Conservation (phyloP, 345 rosid species). For the Heritiera littoralis region DNA sequence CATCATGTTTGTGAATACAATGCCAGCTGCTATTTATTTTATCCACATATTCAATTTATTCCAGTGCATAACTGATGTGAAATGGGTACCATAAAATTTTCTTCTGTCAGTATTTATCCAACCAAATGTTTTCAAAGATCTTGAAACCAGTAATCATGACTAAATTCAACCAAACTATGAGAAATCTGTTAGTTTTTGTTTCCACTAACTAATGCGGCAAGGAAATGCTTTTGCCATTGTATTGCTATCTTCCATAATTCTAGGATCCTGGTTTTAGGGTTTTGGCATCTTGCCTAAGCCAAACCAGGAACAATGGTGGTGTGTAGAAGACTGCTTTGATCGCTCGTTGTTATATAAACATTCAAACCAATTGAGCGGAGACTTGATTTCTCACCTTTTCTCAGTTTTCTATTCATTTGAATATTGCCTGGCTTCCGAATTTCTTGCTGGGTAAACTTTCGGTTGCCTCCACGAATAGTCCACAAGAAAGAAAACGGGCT, state of each 20-base stretch:
- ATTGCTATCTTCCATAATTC: neutral
- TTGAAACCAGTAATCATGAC: neutral
- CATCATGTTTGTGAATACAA: conserved; percentile 27
- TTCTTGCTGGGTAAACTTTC: neutral
- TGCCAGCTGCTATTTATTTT: conserved; percentile 4
- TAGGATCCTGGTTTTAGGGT: neutral
- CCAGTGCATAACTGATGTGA: neutral
- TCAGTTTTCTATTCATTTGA: neutral
- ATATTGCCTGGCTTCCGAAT: neutral
- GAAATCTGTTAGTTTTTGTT: neutral
- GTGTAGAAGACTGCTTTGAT: neutral
- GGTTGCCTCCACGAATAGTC: neutral
- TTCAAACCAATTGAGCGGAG: neutral
- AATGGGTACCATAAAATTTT: neutral
- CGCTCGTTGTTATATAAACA: neutral
- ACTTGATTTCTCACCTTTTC: neutral
- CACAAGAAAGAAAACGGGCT: neutral
- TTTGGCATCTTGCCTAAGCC: neutral
- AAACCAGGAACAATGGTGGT: neutral
- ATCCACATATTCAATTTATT: conserved; percentile 1
- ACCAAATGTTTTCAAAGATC: too few species aligned
- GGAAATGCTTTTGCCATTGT: neutral
- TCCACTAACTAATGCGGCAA: neutral
- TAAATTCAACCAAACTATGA: neutral
- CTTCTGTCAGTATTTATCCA: too few species aligned